Evolutionary conservation across 2,329 filamentous ascomycete species (phyloP).

Genomic region (Huntiella abstrusa): DNA sequence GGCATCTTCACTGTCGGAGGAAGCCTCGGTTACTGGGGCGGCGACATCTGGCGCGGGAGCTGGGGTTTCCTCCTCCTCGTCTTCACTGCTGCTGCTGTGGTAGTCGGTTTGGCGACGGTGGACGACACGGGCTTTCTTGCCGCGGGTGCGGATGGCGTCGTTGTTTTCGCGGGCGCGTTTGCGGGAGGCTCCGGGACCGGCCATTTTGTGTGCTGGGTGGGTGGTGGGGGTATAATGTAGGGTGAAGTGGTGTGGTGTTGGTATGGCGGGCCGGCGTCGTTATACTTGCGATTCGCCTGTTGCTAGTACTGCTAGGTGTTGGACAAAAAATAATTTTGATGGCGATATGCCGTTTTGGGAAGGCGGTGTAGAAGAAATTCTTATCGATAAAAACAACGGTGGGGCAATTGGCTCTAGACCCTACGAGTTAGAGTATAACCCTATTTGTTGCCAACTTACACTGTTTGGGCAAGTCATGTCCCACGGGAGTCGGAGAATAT

Average conservation of each 20-base stretch:
- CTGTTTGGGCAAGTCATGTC: no score
- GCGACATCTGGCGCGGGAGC: conserved; percentile 20
- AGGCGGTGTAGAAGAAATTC: conserved; percentile 3
- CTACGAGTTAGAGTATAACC: neutral
- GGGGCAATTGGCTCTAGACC: neutral
- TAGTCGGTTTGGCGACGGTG: conserved; percentile 27
- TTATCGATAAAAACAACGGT: conserved; percentile 8
- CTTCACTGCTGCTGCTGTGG: conserved; percentile 33
- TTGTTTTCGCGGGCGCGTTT: conserved; percentile 19
- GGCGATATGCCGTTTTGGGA: conserved; percentile 1
- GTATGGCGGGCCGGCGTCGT: neutral
- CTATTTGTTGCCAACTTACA: neutral
- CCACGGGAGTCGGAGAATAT: no score
- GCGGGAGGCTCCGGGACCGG: conserved; percentile 12
- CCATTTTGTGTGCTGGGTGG: conserved; percentile 4
- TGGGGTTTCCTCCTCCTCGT: conserved; percentile 15
- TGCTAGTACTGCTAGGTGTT: no score
- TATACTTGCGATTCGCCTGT: neutral
- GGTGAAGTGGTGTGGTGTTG: neutral
- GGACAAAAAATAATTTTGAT: conserved; percentile 7
- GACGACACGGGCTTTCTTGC: conserved; percentile 22
- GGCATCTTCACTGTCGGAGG: conserved; percentile 39
- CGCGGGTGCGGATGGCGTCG: conserved; percentile 21
- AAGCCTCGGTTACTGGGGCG: conserved; percentile 30
- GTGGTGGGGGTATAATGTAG: neutral